phyloP scores from a whole-genome alignment of 306 rosid genomes.

The Acmispon strigosus region DNA sequence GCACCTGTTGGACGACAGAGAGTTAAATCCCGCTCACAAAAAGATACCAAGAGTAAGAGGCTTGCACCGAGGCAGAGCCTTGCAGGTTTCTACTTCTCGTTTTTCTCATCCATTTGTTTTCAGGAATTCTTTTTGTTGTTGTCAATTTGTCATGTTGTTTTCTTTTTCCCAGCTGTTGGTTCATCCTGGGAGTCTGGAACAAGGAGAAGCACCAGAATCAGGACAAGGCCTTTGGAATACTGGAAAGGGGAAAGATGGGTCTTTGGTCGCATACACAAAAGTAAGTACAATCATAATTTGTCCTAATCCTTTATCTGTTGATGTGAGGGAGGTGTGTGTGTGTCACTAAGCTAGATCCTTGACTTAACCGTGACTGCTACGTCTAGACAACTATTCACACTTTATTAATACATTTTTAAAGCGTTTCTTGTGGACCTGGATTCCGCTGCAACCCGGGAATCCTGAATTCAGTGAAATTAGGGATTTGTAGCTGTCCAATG shows the following conservation, averaged over 20 bases:
- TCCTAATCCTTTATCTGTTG: background rate
- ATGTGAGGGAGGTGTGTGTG: background rate
- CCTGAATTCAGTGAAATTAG: too few relatives aligned
- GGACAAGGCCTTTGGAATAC: constrained; percentile 70
- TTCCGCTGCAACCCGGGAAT: too few relatives aligned
- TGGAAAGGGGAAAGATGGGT: constrained; percentile 78
- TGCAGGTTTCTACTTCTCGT: constrained; percentile 43
- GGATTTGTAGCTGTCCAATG: too few relatives aligned
- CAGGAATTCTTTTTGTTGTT: background rate
- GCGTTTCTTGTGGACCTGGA: background rate
- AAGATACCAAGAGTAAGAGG: constrained; percentile 13
- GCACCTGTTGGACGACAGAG: constrained; percentile 31
- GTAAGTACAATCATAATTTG: constrained; percentile 36
- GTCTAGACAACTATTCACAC: background rate
- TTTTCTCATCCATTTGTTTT: too few relatives aligned
- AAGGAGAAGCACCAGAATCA: too few relatives aligned
- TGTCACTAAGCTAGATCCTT: background rate
- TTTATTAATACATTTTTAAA: background rate
- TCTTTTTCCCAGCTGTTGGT: constrained; percentile 52
- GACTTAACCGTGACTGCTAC: background rate
- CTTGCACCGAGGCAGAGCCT: constrained; percentile 48
- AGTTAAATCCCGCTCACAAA: constrained; percentile 13
- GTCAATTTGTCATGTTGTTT: background rate
- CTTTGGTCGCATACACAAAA: constrained; percentile 29
- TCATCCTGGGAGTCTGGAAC: background rate